Evolutionary conservation across 2,329 filamentous ascomycete species (phyloP).

Genomic region (Xylariales sp.): DNA sequence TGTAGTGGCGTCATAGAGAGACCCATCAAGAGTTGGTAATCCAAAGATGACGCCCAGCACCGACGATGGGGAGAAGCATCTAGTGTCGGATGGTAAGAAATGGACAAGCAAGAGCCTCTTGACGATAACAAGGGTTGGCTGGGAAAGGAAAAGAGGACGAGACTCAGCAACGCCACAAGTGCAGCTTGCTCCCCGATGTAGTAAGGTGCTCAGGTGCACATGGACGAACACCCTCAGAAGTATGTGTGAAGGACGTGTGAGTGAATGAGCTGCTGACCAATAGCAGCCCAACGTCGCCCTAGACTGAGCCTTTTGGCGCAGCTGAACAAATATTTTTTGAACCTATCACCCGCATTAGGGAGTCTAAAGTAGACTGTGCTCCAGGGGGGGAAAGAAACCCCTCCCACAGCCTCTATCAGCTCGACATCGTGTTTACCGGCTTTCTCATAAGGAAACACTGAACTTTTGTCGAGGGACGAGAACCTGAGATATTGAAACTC

Average conservation of each 20-base stretch:
- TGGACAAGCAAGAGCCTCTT: slow-evolving; percentile 14
- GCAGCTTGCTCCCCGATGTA: slow-evolving; percentile 20
- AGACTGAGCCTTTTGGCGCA: slow-evolving; percentile 12
- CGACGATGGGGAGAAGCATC: no score
- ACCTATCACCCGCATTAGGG: slow-evolving; percentile 7
- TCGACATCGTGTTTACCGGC: not conserved
- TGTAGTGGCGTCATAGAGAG: no score
- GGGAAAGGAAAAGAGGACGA: slow-evolving; percentile 14
- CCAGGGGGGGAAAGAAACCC: not conserved
- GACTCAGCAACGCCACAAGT: slow-evolving; percentile 26
- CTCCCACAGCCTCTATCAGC: slow-evolving; percentile 1
- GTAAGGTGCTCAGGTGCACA: slow-evolving; percentile 20
- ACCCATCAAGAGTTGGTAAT: no score
- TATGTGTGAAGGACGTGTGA: slow-evolving; percentile 11
- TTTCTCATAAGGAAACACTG: not conserved
- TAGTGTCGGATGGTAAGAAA: no score
- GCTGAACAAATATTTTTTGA: slow-evolving; percentile 19
- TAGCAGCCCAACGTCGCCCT: slow-evolving; percentile 5
- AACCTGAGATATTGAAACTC: not conserved
- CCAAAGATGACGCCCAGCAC: no score
- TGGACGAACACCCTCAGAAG: slow-evolving; percentile 9
- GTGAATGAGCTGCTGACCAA: slow-evolving; percentile 14
- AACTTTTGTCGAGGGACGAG: not conserved
- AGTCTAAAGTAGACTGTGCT: no score
- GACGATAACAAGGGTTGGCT: slow-evolving; percentile 13